Base-by-base conservation (phyloP, 2,329 filamentous ascomycete species). In the Torrubiellomyces zombiae region DNA sequence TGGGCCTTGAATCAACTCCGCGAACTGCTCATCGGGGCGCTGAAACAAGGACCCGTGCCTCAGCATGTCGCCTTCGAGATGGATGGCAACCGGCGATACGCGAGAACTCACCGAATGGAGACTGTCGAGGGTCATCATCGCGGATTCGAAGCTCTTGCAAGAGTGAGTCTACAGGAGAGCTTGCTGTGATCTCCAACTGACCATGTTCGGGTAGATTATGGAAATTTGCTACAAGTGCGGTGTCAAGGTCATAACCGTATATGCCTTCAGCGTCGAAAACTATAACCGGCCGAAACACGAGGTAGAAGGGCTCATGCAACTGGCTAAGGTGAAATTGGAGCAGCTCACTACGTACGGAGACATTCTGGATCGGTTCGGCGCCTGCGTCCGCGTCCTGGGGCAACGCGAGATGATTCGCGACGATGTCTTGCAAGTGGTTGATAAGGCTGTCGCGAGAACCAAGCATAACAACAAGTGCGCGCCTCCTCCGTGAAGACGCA, bases 21-120 rank as follows among this genome's bases (percentile, higher is more conserved):
- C 34, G 80, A 92, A 47, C 58, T 93, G 25, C 63, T 95, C 33
- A 89, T 98, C 38, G 81, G 82, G 27, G 78, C 85, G 24, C 56
- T 95, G 27, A 75, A 75, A 44, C 86, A 94, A 52, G 89, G 89
- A 0, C 82, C 83, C 2, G 76, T 98, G 28, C 89, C 89, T 7
- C 75, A 82, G 43, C 89, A 98, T 68, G 71, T 98, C 32, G 89
- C 89, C n/a, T 98, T 98, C 45, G 86, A 94, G 39, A 98, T 98
- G 89, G 89, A 98, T 48, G 89, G 89, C 28, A 98, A 98, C 54
- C 63, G 89, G 42, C 76, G 89, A 22, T 98, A 91, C 56, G 89
- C 89, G 9, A 68, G 80, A 32, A 78, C 66, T 34, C 82, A 89
- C 55, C 74, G 86, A 35, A 93, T 98, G 47, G 89, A 98, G 58